These are phyloP conservation scores for Aquanectria penicillioides DNA, from an alignment of 2,329 filamentous ascomycete species.

Conservation along the genomic window DNA sequence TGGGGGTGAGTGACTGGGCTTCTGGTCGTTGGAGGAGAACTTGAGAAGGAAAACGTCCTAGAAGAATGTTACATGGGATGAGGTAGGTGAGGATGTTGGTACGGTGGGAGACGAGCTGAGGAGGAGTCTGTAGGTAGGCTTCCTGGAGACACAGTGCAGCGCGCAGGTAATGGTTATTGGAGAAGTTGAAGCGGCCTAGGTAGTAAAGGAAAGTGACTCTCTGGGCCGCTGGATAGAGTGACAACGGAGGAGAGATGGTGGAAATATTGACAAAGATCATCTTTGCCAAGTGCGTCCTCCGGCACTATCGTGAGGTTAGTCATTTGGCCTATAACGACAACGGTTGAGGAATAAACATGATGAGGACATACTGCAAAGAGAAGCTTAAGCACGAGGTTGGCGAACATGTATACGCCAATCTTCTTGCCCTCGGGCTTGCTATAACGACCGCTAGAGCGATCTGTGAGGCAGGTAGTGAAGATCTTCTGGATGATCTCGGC, in stretches of 20 bases:
- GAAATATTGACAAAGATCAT: constrained; percentile 92
- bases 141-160: constrained; percentile 80
- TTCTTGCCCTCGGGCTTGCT: constrained; percentile 85
- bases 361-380: constrained; percentile 77
- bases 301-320: constrained; percentile 62
- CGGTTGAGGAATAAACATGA: background rate
- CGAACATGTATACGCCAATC: constrained; percentile 88
- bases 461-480: constrained; percentile 89
- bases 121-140: constrained; percentile 77
- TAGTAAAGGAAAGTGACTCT: constrained; percentile 95
- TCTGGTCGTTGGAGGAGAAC: constrained; percentile 74
- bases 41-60: constrained; percentile 82
- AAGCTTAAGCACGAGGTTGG: constrained; percentile 88
- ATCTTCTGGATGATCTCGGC: constrained; percentile 91
- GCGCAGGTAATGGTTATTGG: constrained; percentile 83
- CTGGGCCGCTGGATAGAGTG: constrained; percentile 84
- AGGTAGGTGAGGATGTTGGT: constrained; percentile 85
- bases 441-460: constrained; percentile 74
- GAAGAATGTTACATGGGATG: constrained; percentile 82
- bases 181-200: constrained; percentile 88
- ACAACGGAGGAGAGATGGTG: constrained; percentile 82
- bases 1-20: constrained; percentile 64
- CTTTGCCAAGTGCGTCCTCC: constrained; percentile 83
- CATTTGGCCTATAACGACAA: too few relatives aligned
- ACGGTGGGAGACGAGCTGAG: constrained; percentile 75